phyloP scores from a whole-genome alignment of 257 asterid species.

The Ajuga chamaepitys region DNA sequence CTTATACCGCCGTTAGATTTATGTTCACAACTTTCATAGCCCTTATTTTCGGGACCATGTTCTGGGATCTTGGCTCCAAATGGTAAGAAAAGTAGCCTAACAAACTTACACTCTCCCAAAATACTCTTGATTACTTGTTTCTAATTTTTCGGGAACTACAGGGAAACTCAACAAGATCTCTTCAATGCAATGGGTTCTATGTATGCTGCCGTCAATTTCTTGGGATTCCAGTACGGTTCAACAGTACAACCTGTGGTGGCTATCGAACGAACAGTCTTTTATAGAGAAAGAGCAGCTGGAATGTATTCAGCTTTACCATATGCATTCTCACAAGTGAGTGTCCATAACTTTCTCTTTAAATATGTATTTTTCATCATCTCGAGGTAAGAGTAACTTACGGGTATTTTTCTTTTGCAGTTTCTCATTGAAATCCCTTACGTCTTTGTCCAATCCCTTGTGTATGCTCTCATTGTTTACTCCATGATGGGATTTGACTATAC shows the following conservation, averaged over 20 bases:
- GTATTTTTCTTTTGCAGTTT: conserved; percentile 4
- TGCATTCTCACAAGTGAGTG: conserved; percentile 28
- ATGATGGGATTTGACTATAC: conserved; percentile 35
- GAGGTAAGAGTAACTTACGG: neutral
- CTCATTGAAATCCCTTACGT: conserved; percentile 22
- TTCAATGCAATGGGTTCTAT: conserved; percentile 26
- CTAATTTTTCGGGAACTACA: neutral
- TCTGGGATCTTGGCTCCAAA: conserved; percentile 71
- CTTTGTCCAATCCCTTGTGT: conserved; percentile 16
- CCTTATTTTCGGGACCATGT: conserved; percentile 68
- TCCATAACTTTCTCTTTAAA: neutral
- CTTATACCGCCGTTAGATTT: conserved; percentile 74
- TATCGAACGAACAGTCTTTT: conserved; percentile 30
- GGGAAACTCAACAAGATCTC: conserved; percentile 10
- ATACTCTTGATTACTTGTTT: neutral
- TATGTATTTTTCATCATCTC: neutral
- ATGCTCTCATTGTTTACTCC: conserved; percentile 21
- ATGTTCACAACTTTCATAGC: conserved; percentile 59
- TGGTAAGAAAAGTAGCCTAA: conserved; percentile 28
- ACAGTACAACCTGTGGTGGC: conserved; percentile 32
- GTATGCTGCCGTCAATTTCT: conserved; percentile 24
- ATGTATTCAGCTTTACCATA: conserved; percentile 31
- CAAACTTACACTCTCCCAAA: neutral
- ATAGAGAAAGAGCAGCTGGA: conserved; percentile 29
- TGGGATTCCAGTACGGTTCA: conserved; percentile 26